phyloP scores from a whole-genome alignment of 2,329 filamentous ascomycete species.

The Cryphonectria naterciae region DNA sequence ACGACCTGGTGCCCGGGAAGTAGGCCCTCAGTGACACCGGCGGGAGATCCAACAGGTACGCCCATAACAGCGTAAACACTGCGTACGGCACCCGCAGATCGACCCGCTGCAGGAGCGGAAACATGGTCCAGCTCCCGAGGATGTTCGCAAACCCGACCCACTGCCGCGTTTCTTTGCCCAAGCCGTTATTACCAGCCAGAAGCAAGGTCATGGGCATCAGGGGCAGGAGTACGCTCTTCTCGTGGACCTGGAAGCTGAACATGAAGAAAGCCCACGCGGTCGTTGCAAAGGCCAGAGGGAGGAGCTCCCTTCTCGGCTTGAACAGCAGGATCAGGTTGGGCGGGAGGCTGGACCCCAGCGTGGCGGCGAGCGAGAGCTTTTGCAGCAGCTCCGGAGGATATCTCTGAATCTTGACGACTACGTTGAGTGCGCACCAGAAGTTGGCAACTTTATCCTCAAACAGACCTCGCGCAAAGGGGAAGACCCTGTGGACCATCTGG shows the following conservation, averaged over 20 bases:
- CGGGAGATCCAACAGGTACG: conserved; percentile 85
- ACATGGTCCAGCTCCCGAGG: conserved; percentile 90
- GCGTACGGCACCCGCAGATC: conserved; percentile 83
- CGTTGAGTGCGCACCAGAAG: conserved; percentile 93
- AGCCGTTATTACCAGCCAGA: conserved; percentile 71
- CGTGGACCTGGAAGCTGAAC: conserved; percentile 97
- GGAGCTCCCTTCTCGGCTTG: conserved; percentile 73
- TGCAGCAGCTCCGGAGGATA: conserved; percentile 76
- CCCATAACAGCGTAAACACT: conserved; percentile 85
- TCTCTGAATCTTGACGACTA: conserved; percentile 81
- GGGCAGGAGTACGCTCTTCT: conserved; percentile 93
- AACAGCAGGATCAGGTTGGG: conserved; percentile 81
- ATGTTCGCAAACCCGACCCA: conserved; percentile 98
- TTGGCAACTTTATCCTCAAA: conserved; percentile 99
- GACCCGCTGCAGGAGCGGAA: conserved; percentile 84
- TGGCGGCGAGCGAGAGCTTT: conserved; percentile 73
- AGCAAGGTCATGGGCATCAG: conserved; percentile 92
- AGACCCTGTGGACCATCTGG: conserved; percentile 89
- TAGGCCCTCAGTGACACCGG: conserved; percentile 75
- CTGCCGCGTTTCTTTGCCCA: conserved; percentile 75
- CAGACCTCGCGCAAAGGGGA: conserved; percentile 91
- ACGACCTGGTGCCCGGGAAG: conserved; percentile 52
- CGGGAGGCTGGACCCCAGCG: conserved; percentile 74
- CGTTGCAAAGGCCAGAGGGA: conserved; percentile 80
- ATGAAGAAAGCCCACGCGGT: conserved; percentile 97